Conservation (phyloP, 2,329 filamentous ascomycete species). For the Colletotrichum magnum region DNA sequence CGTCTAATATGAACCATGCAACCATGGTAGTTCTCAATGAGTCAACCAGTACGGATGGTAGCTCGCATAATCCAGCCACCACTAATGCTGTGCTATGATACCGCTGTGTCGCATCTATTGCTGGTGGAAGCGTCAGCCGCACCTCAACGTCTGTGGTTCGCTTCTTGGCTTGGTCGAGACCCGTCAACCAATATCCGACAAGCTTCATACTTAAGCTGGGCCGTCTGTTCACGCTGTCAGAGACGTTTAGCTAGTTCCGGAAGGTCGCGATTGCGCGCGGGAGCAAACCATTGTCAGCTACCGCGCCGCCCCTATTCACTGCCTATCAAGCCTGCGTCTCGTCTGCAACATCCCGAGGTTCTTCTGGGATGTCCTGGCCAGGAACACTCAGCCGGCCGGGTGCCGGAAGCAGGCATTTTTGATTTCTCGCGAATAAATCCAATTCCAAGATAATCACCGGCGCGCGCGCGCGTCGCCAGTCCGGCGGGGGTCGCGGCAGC, state of each 20-base stretch:
- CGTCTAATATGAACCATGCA: too few species aligned
- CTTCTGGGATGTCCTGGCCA: constrained; percentile 5
- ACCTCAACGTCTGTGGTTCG: constrained; percentile 9
- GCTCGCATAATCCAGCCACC: too few species aligned
- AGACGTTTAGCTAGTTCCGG: neutral
- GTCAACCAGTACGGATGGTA: too few species aligned
- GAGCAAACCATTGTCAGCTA: neutral
- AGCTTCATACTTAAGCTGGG: neutral
- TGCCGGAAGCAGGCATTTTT: neutral
- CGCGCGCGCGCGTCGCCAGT: neutral
- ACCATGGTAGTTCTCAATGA: too few species aligned
- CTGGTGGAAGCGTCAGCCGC: neutral
- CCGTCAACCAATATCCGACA: constrained; percentile 12
- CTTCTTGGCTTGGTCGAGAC: neutral
- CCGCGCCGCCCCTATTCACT: neutral
- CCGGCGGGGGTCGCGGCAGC: constrained; percentile 9
- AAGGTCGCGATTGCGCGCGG: constrained; percentile 4
- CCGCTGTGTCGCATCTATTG: constrained; percentile 1
- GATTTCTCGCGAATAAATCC: neutral
- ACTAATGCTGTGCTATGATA: too few species aligned
- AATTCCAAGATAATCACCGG: neutral
- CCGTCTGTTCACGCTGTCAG: constrained; percentile 31
- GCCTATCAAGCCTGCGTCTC: neutral
- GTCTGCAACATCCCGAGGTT: constrained; percentile 9
- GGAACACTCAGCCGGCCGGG: neutral